Base-by-base conservation (phyloP, 176 grass and related monocot genomes). In the Echinochloa phyllopogon region DNA sequence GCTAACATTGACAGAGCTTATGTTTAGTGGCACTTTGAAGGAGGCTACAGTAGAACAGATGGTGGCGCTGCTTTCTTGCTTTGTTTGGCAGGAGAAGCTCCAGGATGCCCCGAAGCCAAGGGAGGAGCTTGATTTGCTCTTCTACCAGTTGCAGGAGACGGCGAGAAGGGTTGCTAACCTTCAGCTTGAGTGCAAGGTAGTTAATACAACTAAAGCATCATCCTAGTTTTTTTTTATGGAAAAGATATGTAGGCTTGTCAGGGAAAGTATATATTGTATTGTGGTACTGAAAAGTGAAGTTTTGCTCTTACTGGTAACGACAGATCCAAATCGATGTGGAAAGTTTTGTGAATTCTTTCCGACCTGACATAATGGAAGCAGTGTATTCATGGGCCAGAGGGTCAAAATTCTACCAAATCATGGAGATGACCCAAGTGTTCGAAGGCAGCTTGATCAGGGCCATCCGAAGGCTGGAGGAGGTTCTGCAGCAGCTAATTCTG, bases 371-470 rank as follows among this genome's bases (percentile, higher is more conserved):
- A 83, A 98, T 98, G 96, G 96, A 95, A 84, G 89, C 89, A 0
- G 89, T 98, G 58, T 95, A 94, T 85, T 92, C 77, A 41, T 98
- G 96, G 96, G 81, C 93, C 20, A 92, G 82, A 87, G 90, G 94
- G 74, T 93, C 94, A 0, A 94, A 97, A 72, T 97, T 97, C 67
- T 90, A 94, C 57, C 89, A 97, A 56, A 97, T 97, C 61, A 90
- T 97, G 94, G 94, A 97, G 83, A 90, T 92, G 74, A 88, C 94
- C 14, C 85, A 92, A 65, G 94, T 94, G 53, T 98, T 98, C 10
- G 96, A 98, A 60, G 96, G 96, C 68, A 98, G 96, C 75, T 74
- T 98, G 84, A 98, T 98, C 80, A 93, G 96, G 72, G 93, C 96
- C 6, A 95, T 98, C 67, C 91, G 91, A 81, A 88, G 96, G 85